Conservation (phyloP, 1,284 basidiomycete species). For the Trametes versicolor region DNA sequence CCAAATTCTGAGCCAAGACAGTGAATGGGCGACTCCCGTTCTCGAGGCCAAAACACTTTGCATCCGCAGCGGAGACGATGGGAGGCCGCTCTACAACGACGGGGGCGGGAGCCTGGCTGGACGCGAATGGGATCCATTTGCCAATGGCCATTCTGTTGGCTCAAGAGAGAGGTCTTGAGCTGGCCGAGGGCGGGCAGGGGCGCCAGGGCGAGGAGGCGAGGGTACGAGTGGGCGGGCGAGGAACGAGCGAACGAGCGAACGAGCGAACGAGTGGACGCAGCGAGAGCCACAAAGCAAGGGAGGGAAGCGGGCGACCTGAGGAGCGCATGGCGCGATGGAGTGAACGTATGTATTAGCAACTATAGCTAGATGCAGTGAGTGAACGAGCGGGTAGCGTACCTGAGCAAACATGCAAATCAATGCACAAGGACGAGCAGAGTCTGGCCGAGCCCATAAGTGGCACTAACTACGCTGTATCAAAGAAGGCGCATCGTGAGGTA, state of each 20-base stretch:
- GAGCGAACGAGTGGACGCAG: background rate
- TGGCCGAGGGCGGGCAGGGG: slow-evolving; percentile 6
- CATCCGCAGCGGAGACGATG: slow-evolving; percentile 63
- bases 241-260: slow-evolving; percentile 5
- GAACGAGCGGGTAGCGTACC: too few species aligned
- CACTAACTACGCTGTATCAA: background rate
- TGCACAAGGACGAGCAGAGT: too few species aligned
- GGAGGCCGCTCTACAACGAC: slow-evolving; percentile 36
- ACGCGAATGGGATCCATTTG: slow-evolving; percentile 43
- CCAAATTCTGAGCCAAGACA: slow-evolving; percentile 20
- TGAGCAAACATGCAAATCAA: too few species aligned
- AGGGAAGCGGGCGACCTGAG: background rate
- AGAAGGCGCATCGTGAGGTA: background rate
- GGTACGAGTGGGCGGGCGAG: background rate
- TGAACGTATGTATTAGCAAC: too few species aligned
- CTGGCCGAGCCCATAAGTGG: too few species aligned
- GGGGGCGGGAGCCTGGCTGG: slow-evolving; percentile 30
- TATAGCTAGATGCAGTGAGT: too few species aligned
- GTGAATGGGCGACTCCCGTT: slow-evolving; percentile 68
- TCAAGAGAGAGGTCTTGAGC: slow-evolving; percentile 29
- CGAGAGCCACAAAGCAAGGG: too few species aligned
- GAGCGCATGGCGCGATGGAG: background rate
- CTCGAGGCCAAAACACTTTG: slow-evolving; percentile 90
- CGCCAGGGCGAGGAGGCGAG: slow-evolving; percentile 5
- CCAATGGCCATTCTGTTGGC: slow-evolving; percentile 40